Conservation (phyloP, 306 rosid genomes). For the Cotoneaster glaucophyllus region DNA sequence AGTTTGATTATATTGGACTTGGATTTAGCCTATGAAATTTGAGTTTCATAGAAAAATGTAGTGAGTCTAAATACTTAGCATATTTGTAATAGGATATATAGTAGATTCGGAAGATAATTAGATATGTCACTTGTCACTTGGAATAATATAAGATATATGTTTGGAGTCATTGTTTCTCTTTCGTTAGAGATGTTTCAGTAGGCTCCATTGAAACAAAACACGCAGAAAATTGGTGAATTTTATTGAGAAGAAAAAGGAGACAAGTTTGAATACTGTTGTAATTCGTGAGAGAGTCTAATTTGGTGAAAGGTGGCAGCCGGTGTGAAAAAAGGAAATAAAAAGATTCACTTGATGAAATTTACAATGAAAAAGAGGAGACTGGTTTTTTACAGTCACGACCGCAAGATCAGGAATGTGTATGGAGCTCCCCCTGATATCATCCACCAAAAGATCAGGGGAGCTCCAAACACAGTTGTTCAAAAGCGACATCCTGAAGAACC, state of each 20-base stretch:
- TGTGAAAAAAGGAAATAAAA: neutral
- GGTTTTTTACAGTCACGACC: constrained; percentile 24
- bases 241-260: neutral
- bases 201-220: no score
- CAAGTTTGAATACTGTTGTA: neutral
- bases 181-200: no score
- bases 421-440: constrained; percentile 24
- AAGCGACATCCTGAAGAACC: constrained; percentile 5
- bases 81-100: no score
- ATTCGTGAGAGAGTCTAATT: neutral
- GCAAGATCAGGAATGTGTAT: constrained; percentile 24
- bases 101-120: no score
- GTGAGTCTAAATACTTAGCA: no score
- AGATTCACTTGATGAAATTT: neutral
- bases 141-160: no score
- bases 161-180: no score
- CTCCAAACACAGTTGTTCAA: constrained; percentile 5
- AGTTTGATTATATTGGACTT: no score
- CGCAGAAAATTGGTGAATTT: neutral
- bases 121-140: no score
- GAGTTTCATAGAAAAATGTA: no score
- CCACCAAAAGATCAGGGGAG: constrained; percentile 42
- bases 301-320: neutral
- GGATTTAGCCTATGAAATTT: no score
- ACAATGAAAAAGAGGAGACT: neutral